Evolutionary conservation across 331 rosid genomes (phyloP), one percentile per base, ranked within the genome.

Genomic region (Quercus tomentella): DNA sequence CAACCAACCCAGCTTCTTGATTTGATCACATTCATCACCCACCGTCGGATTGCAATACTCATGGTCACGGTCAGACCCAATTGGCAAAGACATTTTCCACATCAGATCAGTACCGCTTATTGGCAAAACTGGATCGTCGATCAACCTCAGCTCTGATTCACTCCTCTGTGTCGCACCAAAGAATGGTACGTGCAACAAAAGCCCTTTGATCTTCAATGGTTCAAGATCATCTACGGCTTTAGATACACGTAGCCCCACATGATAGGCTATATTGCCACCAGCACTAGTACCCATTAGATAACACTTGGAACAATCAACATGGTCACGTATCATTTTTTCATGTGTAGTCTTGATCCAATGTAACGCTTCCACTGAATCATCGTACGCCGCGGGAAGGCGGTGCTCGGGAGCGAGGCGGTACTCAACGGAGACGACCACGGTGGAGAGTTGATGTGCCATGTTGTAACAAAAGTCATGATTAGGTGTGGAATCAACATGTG

Each of bases 11-110:
- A 78, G 31, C 81, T 12, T 6, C 28, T 60, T 60, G 66, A 60
- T 60, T 25, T 60, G n/a, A 21, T 60, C 16, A 49, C 0, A 49
- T 12, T 14, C 54, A 10, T 14, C 54, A 49, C 54, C 54, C 54
- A 49, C 54, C 78, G n/a, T 77, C 0, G 85, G 83, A 84, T 87
- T 87, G 43, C 78, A 74, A 70, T 82, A 84, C 70, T 77, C 76
- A 21, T 82, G 80, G 37, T 87, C 83, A 4, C 86, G 88, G 52
- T 84, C 62, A 75, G 20, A 79, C 2, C 85, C 82, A 41, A 37
- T 4, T 0, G 90, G 87, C 26, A 87, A 68, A 4, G 90, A 81
- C 21, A 84, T 60, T 12, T 84, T 83, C 92, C 91, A 84, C 86
- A 82, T 69, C 22, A 76, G 54, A 49, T 49, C 91, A 33, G 28